Percentiles rank a stretch among this genome's conserved stretches.
These are phyloP conservation scores for Dichotomocladium elegans DNA, from an alignment of 371 early-diverging fungal species.

Conservation along the genomic window DNA sequence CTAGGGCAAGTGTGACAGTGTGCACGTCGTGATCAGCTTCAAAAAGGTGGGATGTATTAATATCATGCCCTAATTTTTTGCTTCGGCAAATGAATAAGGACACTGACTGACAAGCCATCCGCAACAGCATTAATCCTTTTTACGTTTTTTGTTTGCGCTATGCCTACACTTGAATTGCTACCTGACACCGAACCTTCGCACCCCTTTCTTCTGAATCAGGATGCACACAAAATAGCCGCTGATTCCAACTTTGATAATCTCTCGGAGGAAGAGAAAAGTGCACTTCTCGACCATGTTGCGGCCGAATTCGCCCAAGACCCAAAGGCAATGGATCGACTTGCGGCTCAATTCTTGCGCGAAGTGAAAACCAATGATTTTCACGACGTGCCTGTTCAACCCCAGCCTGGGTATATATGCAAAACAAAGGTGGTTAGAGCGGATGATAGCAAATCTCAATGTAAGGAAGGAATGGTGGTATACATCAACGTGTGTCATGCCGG, in stretches of 20 bases:
- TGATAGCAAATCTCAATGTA: slow-evolving; percentile 8
- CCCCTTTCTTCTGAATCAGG: background rate
- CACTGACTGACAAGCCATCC: too few relatives aligned
- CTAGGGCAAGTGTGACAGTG: too few relatives aligned
- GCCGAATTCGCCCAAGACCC: slow-evolving; percentile 31
- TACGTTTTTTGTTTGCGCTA: background rate
- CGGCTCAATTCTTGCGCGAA: slow-evolving; percentile 9
- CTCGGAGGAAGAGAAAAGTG: slow-evolving; percentile 25
- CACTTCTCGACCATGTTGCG: slow-evolving; percentile 24
- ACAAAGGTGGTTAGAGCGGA: slow-evolving; percentile 34
- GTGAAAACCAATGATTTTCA: slow-evolving; percentile 17
- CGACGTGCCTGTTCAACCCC: slow-evolving; percentile 35
- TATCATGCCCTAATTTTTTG: too few relatives aligned
- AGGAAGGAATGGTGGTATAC: slow-evolving; percentile 43
- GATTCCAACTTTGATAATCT: slow-evolving; percentile 13
- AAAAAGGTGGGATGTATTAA: too few relatives aligned
- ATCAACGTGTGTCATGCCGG: slow-evolving; percentile 69
- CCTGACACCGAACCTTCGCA: background rate
- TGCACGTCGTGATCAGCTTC: too few relatives aligned
- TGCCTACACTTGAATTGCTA: slow-evolving; percentile 3
- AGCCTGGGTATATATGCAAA: slow-evolving; percentile 62
- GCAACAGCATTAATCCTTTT: too few relatives aligned
- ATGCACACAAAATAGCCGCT: background rate
- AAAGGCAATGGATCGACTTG: slow-evolving; percentile 18
- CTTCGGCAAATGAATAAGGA: too few relatives aligned